These are phyloP conservation scores for Lentinula novae-zelandiae DNA, from an alignment of 1,284 basidiomycete species.

Conservation along the genomic window DNA sequence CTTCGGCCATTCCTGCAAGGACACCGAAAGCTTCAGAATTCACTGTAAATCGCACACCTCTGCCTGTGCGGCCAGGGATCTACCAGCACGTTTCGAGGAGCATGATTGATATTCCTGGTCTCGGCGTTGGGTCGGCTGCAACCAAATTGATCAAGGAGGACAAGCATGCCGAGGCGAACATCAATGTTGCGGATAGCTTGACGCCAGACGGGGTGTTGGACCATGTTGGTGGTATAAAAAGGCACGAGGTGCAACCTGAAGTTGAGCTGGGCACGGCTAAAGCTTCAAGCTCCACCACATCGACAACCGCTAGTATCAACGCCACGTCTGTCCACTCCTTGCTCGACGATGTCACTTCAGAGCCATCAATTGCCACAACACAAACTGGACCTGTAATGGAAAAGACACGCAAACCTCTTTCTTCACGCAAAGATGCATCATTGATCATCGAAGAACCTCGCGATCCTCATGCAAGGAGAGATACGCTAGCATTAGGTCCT, in stretches of 20 bases:
- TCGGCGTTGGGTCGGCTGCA: not conserved
- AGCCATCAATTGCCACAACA: not conserved
- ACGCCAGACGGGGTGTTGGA: conserved; percentile 10
- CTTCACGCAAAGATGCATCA: not conserved
- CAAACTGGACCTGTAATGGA: not conserved
- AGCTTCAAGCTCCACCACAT: not conserved
- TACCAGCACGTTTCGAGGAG: conserved; percentile 61
- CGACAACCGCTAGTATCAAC: not conserved
- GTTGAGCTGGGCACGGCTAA: not conserved
- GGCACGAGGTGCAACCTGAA: not conserved
- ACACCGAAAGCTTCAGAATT: not conserved
- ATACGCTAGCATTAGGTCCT: conserved; percentile 3
- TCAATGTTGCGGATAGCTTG: not conserved
- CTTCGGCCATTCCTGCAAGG: not conserved
- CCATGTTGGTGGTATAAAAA: conserved; percentile 3
- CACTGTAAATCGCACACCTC: conserved; percentile 17
- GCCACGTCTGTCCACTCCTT: not conserved
- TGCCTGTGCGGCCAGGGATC: conserved; percentile 49
- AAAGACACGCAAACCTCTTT: not conserved
- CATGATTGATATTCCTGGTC: conserved; percentile 37
- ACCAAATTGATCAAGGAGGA: not conserved
- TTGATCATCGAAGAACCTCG: conserved; percentile 16
- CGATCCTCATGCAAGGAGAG: not conserved
- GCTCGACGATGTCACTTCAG: not conserved
- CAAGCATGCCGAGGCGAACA: not conserved